A percentile compares a stretch with the other conserved stretches of the same genome.
Conservation (phyloP, 768 basidiomycete genomes). For the Hemileccinum impolitum region DNA sequence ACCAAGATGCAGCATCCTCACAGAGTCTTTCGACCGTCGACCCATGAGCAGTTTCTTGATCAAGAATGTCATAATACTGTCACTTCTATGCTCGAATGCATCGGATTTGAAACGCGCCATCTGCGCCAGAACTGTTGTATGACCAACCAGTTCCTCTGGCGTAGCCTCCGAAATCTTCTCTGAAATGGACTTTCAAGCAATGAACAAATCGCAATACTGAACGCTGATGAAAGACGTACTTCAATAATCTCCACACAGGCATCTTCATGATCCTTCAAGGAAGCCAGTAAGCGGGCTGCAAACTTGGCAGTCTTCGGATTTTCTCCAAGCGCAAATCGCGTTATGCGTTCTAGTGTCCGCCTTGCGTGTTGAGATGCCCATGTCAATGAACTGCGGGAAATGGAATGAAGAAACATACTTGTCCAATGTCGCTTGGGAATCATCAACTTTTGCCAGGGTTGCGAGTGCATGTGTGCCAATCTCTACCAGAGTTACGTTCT, state of each 20-base stretch:
- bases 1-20: conserved; percentile 30
- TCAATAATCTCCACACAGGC: conserved; percentile 57
- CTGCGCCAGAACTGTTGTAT: conserved; percentile 70
- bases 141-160: conserved; percentile 56
- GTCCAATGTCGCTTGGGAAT: conserved; percentile 54
- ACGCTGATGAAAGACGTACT: conserved; percentile 39
- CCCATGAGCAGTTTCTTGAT: conserved; percentile 68
- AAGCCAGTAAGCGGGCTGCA: conserved; percentile 70
- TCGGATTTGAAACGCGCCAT: conserved; percentile 64
- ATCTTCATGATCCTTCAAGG: conserved; percentile 49
- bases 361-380: conserved; percentile 33
- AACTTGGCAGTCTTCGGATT: conserved; percentile 78
- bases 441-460: conserved; percentile 58
- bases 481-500: conserved; percentile 53
- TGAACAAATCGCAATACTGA: neutral
- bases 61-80: conserved; percentile 67
- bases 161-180: conserved; percentile 44
- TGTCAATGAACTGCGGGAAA: neutral
- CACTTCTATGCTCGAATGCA: conserved; percentile 77
- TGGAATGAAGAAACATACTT: conserved; percentile 47
- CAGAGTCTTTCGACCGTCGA: conserved; percentile 43
- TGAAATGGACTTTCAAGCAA: conserved; percentile 50
- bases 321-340: conserved; percentile 54
- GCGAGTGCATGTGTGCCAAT: conserved; percentile 76
- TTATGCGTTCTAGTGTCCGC: conserved; percentile 62